Percentiles rank a stretch among this genome's conserved stretches.
These are phyloP conservation scores for Colletotrichum sp. DNA, from an alignment of 2,329 filamentous ascomycete genomes.

Conservation along the genomic window DNA sequence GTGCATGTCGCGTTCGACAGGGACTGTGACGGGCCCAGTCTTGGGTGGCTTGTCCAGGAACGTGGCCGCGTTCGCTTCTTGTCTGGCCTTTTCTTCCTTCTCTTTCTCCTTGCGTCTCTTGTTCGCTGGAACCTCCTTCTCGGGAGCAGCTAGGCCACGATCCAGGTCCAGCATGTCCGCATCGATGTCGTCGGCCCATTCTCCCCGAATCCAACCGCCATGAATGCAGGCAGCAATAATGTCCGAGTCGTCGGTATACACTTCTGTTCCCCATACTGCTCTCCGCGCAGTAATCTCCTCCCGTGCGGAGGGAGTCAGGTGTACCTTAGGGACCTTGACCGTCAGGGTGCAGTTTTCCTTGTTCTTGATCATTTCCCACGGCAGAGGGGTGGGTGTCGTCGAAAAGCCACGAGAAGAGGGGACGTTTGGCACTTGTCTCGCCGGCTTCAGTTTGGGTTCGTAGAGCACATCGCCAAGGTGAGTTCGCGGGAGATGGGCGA, in stretches of 20 bases:
- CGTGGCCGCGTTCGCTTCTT: conserved; percentile 39
- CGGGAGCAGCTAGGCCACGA: conserved; percentile 28
- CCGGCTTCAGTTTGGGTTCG: conserved; percentile 66
- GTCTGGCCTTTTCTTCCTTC: conserved; percentile 37
- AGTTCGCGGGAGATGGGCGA: conserved; percentile 72
- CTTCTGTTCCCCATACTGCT: conserved; percentile 89
- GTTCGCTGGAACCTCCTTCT: conserved; percentile 13
- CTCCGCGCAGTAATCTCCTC: conserved; percentile 84
- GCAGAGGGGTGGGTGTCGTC: conserved; percentile 73
- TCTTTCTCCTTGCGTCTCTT: conserved; percentile 36
- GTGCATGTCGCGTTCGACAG: conserved; percentile 77
- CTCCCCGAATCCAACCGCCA: conserved; percentile 87
- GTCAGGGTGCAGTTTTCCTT: conserved; percentile 92
- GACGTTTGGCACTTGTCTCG: conserved; percentile 47
- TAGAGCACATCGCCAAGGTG: conserved; percentile 90
- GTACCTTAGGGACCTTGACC: conserved; percentile 82
- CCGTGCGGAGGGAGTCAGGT: conserved; percentile 71
- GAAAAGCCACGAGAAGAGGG: conserved; percentile 48
- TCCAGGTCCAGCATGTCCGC: conserved; percentile 67
- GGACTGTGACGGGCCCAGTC: conserved; percentile 67
- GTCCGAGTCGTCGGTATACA: conserved; percentile 97
- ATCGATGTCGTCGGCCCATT: conserved; percentile 83
- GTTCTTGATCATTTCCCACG: conserved; percentile 71
- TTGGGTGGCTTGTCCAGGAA: conserved; percentile 59
- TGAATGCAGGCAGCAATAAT: conserved; percentile 92